phyloP scores from a whole-genome alignment of 1,284 basidiomycete genomes.

The Rhizoctonia solani region DNA sequence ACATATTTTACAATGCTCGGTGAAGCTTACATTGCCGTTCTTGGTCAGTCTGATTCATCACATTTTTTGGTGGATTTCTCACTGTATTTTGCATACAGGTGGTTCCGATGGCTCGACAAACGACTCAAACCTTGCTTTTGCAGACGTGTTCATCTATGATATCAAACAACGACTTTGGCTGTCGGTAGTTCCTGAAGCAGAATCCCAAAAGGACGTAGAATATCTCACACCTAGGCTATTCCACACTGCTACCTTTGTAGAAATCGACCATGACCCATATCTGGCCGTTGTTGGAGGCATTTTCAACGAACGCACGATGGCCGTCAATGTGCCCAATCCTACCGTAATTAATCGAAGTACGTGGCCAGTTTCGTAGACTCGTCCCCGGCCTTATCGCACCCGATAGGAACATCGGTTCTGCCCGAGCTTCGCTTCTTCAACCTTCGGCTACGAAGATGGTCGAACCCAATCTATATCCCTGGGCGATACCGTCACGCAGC shows the following conservation, averaged over 20 bases:
- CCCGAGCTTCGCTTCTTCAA: slow-evolving; percentile 33
- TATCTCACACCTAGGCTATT: slow-evolving; percentile 32
- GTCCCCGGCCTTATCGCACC: not conserved
- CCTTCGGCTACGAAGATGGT: slow-evolving; percentile 31
- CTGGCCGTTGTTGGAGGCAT: slow-evolving; percentile 34
- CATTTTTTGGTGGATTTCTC: not conserved
- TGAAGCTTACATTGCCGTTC: slow-evolving; percentile 13
- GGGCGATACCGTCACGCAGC: slow-evolving; percentile 31
- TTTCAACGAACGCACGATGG: slow-evolving; percentile 20
- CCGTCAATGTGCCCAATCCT: slow-evolving; percentile 6
- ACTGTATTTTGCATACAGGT: not conserved
- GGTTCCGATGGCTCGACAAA: slow-evolving; percentile 3
- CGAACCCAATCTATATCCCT: slow-evolving; percentile 17
- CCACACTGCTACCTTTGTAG: slow-evolving; percentile 32
- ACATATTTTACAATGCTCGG: slow-evolving; percentile 21
- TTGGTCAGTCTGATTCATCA: not conserved
- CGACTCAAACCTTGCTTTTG: slow-evolving; percentile 14
- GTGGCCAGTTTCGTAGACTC: not conserved
- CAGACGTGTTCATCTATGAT: slow-evolving; percentile 12
- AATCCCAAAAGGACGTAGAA: not conserved
- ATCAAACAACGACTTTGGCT: slow-evolving; percentile 8
- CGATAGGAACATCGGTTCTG: slow-evolving; percentile 19
- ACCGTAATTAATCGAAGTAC: slow-evolving; percentile 9
- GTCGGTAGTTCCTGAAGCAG: not conserved
- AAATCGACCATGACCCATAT: slow-evolving; percentile 30